These are phyloP conservation scores for Triticum dicoccoides DNA, from an alignment of 176 grass and related monocot genomes.

Conservation along the genomic window DNA sequence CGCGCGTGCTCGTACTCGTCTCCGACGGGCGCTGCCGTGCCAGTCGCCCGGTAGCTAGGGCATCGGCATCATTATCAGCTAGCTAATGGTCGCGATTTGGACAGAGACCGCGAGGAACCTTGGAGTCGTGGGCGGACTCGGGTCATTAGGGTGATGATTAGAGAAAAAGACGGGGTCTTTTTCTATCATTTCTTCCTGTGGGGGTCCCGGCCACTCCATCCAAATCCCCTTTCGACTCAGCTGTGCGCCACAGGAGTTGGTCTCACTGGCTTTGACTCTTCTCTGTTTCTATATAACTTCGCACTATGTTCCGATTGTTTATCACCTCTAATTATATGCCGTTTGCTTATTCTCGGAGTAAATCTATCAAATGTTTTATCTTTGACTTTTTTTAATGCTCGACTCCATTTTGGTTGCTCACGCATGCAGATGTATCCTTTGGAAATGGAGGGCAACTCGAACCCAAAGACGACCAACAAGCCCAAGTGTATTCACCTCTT, in stretches of 20 bases:
- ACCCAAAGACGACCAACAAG: slow-evolving; percentile 47
- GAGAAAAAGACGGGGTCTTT: slow-evolving; percentile 14
- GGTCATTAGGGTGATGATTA: slow-evolving; percentile 8
- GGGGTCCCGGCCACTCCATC: slow-evolving; percentile 11
- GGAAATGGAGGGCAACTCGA: background rate
- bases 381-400: background rate
- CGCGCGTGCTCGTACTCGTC: background rate
- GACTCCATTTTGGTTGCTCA: background rate
- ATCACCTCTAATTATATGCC: background rate
- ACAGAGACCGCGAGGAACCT: background rate
- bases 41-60: background rate
- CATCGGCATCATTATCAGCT: background rate
- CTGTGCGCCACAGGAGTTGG: background rate
- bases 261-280: background rate
- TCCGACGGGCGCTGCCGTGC: background rate
- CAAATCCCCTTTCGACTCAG: background rate
- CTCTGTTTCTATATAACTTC: background rate
- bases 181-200: background rate
- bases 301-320: background rate
- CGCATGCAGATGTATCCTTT: slow-evolving; percentile 39
- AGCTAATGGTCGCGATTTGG: slow-evolving; percentile 8
- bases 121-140: background rate
- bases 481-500: slow-evolving; percentile 60
- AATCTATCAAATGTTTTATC: background rate
- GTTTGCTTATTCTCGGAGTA: background rate